phyloP scores from a whole-genome alignment of 129 eudicot species.

The Tanacetum coccineum region DNA sequence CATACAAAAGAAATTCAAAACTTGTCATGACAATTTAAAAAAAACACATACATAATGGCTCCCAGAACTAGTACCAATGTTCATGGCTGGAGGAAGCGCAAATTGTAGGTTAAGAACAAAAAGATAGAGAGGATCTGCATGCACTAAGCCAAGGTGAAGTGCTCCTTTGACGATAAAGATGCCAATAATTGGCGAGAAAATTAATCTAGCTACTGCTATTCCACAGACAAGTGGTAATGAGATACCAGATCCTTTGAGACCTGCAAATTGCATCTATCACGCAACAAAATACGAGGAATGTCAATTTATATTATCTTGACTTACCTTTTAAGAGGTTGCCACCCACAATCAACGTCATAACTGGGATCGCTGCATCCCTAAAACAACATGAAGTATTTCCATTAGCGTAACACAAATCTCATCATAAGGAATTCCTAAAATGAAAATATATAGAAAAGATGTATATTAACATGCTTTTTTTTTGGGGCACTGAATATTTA shows the following conservation, averaged over 20 bases:
- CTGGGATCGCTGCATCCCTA: conserved; percentile 38
- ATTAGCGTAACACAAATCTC: no score
- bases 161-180: conserved; percentile 53
- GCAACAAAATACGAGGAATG: background rate
- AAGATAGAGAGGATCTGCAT: conserved; percentile 46
- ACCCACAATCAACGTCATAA: conserved; percentile 20
- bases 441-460: no score
- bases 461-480: background rate
- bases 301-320: no score
- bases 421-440: no score
- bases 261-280: conserved; percentile 6
- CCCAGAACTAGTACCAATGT: conserved; percentile 42
- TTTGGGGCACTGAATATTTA: no score
- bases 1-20: background rate
- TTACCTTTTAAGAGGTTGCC: conserved; percentile 21
- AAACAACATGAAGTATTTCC: background rate
- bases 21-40: background rate
- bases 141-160: conserved; percentile 39
- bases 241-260: conserved; percentile 33
- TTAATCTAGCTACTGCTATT: conserved; percentile 45
- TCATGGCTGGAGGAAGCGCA: conserved; percentile 91
- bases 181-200: conserved; percentile 62
- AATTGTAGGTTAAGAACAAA: conserved; percentile 74
- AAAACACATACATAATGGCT: background rate
- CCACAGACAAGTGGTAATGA: conserved; percentile 22